Conservation (phyloP, 768 basidiomycete species). For the Cystobasidium onofrii region DNA sequence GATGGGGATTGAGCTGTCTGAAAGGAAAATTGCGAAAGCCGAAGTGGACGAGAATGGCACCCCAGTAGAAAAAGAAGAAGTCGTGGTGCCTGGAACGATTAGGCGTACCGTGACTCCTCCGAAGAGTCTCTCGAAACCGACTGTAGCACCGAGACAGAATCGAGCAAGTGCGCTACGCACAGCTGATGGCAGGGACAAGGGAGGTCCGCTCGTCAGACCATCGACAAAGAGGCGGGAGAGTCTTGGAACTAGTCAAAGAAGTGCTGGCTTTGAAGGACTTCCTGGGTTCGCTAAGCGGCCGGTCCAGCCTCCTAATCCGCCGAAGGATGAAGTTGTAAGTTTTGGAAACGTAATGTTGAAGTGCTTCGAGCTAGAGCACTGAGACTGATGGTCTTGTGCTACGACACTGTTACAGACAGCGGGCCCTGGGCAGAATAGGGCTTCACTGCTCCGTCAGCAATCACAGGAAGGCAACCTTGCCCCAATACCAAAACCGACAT, state of each 20-base stretch:
- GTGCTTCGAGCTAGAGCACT: not conserved
- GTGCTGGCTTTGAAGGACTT: conserved; percentile 5
- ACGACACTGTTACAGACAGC: not conserved
- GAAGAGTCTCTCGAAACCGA: conserved; percentile 3
- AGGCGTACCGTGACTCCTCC: not conserved
- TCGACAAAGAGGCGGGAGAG: not conserved
- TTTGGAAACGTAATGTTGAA: no score
- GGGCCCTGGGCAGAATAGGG: not conserved
- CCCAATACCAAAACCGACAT: not conserved
- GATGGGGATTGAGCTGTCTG: conserved; percentile 3
- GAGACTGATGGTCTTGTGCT: not conserved
- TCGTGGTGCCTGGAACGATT: not conserved
- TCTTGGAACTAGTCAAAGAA: not conserved
- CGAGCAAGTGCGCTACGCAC: not conserved
- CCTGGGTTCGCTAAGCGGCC: conserved; percentile 10
- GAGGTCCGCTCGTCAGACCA: not conserved
- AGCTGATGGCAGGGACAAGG: not conserved
- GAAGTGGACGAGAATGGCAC: not conserved
- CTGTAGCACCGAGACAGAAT: conserved; percentile 1
- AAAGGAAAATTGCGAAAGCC: not conserved
- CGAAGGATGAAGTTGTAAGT: not conserved
- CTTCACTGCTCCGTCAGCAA: not conserved
- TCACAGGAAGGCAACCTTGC: not conserved
- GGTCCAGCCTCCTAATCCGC: not conserved
- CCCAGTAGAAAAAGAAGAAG: not conserved